These are phyloP conservation scores for Aeschynomene evenia DNA, from an alignment of 306 rosid genomes.

Conservation along the genomic window DNA sequence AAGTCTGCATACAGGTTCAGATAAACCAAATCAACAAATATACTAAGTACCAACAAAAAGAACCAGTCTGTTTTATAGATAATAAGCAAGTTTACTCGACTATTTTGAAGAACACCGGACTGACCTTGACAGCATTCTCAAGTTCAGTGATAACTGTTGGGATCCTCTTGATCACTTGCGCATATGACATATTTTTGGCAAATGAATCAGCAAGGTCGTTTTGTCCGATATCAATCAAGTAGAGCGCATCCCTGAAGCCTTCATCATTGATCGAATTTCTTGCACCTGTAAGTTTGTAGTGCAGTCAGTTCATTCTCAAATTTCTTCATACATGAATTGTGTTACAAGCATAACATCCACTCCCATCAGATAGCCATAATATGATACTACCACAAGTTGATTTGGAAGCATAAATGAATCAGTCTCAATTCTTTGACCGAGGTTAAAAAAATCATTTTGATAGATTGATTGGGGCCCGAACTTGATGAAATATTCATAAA, in stretches of 20 bases:
- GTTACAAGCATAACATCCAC: conserved; percentile 15
- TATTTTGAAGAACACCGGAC: neutral
- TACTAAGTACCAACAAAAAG: neutral
- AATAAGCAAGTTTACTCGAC: neutral
- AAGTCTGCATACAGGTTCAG: conserved; percentile 44
- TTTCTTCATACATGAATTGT: neutral
- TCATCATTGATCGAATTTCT: conserved; percentile 43
- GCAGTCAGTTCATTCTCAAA: conserved; percentile 12
- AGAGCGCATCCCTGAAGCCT: conserved; percentile 72
- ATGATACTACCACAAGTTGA: neutral
- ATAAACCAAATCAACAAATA: conserved; percentile 1
- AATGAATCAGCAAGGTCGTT: conserved; percentile 85
- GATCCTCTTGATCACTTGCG: conserved; percentile 55
- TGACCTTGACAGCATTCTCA: conserved; percentile 64
- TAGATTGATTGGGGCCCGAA: too few relatives aligned
- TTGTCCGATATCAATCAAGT: conserved; percentile 93
- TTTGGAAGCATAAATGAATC: neutral
- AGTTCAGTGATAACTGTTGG: conserved; percentile 63
- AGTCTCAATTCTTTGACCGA: neutral
- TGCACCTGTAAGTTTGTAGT: conserved; percentile 43
- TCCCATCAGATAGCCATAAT: neutral
- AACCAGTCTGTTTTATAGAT: neutral
- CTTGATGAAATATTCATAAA: too few relatives aligned
- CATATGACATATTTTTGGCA: conserved; percentile 53
- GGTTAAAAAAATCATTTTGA: too few relatives aligned